phyloP scores from a whole-genome alignment of 2,329 filamentous ascomycete genomes.

The Plectosphaerella plurivora region DNA sequence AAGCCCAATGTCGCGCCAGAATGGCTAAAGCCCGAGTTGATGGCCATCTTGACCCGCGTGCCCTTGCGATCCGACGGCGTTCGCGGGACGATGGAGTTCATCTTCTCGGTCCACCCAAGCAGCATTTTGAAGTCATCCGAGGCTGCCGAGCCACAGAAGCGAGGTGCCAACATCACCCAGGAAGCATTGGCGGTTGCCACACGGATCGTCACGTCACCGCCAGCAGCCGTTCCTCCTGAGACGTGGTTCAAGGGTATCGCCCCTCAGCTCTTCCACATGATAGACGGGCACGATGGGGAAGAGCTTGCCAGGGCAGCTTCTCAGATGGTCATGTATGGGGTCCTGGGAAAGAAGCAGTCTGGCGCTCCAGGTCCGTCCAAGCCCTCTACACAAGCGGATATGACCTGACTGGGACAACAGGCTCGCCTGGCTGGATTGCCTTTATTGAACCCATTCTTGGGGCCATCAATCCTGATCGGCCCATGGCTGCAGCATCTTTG shows the following conservation, averaged over 20 bases:
- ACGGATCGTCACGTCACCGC: slow-evolving; percentile 56
- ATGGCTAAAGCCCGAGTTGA: slow-evolving; percentile 56
- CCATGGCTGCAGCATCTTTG: too few species aligned
- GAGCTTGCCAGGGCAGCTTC: slow-evolving; percentile 56
- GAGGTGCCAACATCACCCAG: slow-evolving; percentile 61
- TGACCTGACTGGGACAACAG: slow-evolving; percentile 22
- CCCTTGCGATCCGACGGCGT: slow-evolving; percentile 62
- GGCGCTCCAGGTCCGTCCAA: slow-evolving; percentile 54
- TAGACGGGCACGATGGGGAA: slow-evolving; percentile 55
- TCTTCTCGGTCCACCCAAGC: slow-evolving; percentile 64
- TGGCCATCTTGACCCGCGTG: slow-evolving; percentile 53
- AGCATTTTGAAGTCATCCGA: slow-evolving; percentile 34
- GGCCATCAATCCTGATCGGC: slow-evolving; percentile 39
- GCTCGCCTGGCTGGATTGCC: slow-evolving; percentile 55
- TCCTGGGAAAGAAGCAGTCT: slow-evolving; percentile 58
- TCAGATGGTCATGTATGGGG: slow-evolving; percentile 62
- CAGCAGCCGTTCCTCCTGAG: slow-evolving; percentile 46
- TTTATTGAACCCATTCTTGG: slow-evolving; percentile 56
- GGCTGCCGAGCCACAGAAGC: slow-evolving; percentile 41
- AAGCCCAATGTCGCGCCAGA: slow-evolving; percentile 54
- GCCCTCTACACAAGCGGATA: background rate
- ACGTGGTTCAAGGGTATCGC: slow-evolving; percentile 58
- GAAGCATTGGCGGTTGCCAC: slow-evolving; percentile 63
- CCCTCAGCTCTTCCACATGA: slow-evolving; percentile 54
- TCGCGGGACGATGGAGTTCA: slow-evolving; percentile 64